These are phyloP conservation scores for Fusarium sulawesiense DNA, from an alignment of 2,329 filamentous ascomycete genomes.

Conservation along the genomic window DNA sequence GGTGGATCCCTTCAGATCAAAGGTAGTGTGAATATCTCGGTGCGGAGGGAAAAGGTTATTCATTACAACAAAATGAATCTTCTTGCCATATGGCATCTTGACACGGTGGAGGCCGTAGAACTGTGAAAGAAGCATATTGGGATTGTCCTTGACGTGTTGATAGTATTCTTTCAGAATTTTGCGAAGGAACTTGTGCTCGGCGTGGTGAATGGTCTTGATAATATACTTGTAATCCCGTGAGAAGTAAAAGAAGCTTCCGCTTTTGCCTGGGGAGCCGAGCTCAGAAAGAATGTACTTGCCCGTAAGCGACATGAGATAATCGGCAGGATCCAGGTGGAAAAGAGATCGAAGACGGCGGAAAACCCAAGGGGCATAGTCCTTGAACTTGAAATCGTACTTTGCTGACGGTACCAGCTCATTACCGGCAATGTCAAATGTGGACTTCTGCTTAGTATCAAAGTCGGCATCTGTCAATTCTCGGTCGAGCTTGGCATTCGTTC, in stretches of 20 bases:
- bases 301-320: constrained; percentile 97
- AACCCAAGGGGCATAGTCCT: constrained; percentile 99
- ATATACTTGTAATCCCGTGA: constrained; percentile 99
- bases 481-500: constrained; percentile 97
- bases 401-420: constrained; percentile 97
- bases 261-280: constrained; percentile 96
- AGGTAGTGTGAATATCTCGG: constrained; percentile 95
- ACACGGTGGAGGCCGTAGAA: constrained; percentile 98
- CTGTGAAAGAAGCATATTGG: constrained; percentile 95
- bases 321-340: constrained; percentile 93
- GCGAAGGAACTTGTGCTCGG: constrained; percentile 87
- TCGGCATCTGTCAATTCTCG: constrained; percentile 89
- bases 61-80: constrained; percentile 99
- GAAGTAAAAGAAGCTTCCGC: constrained; percentile 99
- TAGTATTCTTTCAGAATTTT: constrained; percentile 93
- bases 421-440: constrained; percentile 97
- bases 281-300: constrained; percentile 99
- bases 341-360: constrained; percentile 90
- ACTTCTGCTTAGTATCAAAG: constrained; percentile 95
- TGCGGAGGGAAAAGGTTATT: constrained; percentile 99
- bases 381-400: constrained; percentile 99
- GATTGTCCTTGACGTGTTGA: constrained; percentile 89
- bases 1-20: constrained; percentile 96
- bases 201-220: constrained; percentile 99
- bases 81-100: constrained; percentile 97